Evolutionary conservation across 192 early-diverging fungal genomes (phyloP).

Genomic region (Entomortierella chlamydospora): DNA sequence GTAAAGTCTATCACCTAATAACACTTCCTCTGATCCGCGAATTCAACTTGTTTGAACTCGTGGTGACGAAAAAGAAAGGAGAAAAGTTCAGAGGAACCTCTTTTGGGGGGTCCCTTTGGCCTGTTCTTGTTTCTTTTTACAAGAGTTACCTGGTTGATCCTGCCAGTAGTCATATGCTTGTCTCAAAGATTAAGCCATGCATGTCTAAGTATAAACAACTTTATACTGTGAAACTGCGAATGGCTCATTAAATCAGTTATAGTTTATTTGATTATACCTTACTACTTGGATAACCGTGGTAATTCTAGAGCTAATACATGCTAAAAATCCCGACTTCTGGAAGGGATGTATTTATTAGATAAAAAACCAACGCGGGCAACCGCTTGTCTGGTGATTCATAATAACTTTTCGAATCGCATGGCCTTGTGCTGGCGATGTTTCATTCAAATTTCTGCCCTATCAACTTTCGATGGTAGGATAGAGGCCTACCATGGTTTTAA

Average conservation of each 20-base stretch:
- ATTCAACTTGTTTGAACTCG: neutral
- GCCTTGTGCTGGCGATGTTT: slow-evolving; percentile 78
- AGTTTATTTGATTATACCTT: slow-evolving; percentile 84
- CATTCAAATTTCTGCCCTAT: slow-evolving; percentile 91
- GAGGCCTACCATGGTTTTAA: slow-evolving; percentile 81
- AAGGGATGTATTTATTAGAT: slow-evolving; percentile 83
- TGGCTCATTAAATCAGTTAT: slow-evolving; percentile 91
- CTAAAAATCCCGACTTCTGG: slow-evolving; percentile 73
- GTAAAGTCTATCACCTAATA: slow-evolving; percentile 14
- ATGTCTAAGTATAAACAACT: slow-evolving; percentile 77
- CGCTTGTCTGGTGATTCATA: slow-evolving; percentile 73
- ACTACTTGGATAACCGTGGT: slow-evolving; percentile 86
- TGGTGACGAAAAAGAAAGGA: slow-evolving; percentile 7
- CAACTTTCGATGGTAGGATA: slow-evolving; percentile 86
- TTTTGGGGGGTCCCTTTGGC: too few species aligned
- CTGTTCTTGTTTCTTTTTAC: slow-evolving; percentile 12
- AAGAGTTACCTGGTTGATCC: slow-evolving; percentile 79
- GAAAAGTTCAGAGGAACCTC: neutral
- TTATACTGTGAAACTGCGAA: slow-evolving; percentile 82
- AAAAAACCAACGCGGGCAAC: slow-evolving; percentile 65
- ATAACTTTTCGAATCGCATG: slow-evolving; percentile 82
- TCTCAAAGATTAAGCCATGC: slow-evolving; percentile 85
- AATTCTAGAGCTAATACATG: slow-evolving; percentile 86
- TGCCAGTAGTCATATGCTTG: slow-evolving; percentile 84
- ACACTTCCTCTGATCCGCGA: slow-evolving; percentile 24